Conservation (phyloP, 2,329 filamentous ascomycete species). For the Colletotrichum tamarilloi region DNA sequence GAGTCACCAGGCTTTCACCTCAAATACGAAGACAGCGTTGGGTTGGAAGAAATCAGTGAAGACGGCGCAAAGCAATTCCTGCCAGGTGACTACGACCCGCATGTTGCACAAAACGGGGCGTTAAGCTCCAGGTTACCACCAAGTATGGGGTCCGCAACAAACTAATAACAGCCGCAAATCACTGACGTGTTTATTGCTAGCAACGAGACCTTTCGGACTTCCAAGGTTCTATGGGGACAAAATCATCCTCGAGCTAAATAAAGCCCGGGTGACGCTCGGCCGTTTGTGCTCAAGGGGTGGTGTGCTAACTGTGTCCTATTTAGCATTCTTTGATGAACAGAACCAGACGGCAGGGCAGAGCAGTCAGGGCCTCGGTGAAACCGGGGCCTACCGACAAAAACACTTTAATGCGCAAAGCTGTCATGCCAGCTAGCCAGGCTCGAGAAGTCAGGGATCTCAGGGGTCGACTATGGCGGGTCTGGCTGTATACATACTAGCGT, state of each 20-base stretch:
- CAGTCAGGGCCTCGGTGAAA: constrained; percentile 35
- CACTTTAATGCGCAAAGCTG: constrained; percentile 34
- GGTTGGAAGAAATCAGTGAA: not conserved
- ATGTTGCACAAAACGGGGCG: not conserved
- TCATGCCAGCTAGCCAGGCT: constrained; percentile 25
- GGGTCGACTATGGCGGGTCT: not conserved
- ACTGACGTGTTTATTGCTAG: not conserved
- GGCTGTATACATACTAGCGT: constrained; percentile 3
- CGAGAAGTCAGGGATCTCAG: constrained; percentile 20
- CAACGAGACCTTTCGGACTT: not conserved
- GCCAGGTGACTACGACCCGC: not conserved
- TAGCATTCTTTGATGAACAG: constrained; percentile 18
- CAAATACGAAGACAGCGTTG: not conserved
- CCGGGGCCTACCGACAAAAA: constrained; percentile 37
- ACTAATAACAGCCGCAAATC: not conserved
- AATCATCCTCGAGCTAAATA: constrained; percentile 21
- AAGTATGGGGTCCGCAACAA: not conserved
- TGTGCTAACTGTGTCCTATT: constrained; percentile 4
- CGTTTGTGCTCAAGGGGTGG: constrained; percentile 13
- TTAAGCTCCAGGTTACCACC: not conserved
- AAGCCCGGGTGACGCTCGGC: constrained; percentile 14
- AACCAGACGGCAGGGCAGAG: not conserved
- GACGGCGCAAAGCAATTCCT: not conserved
- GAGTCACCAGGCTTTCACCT: not conserved
- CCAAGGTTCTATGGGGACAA: not conserved